A percentile compares a stretch with the other conserved stretches of the same genome.
Conservation (phyloP, 1,139 yeast species). For the Taiozyma sp. region DNA sequence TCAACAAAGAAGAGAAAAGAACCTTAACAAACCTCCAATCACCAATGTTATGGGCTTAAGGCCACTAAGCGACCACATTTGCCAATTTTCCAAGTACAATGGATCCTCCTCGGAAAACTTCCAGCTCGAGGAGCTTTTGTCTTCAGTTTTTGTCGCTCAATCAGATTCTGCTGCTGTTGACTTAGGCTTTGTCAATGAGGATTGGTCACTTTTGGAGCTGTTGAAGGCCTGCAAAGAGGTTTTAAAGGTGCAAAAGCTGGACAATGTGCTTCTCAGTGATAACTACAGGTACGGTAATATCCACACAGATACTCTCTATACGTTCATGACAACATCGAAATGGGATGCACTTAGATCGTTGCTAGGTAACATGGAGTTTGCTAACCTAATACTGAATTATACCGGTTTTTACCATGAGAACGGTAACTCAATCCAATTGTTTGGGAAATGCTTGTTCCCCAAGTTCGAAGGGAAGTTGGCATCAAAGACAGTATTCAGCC, state of each 20-base stretch:
- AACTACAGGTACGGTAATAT: not conserved
- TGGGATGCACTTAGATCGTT: constrained; percentile 15
- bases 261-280: not conserved
- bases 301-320: constrained; percentile 1
- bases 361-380: constrained; percentile 8
- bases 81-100: not conserved
- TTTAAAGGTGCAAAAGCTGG: not conserved
- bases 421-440: constrained; percentile 11
- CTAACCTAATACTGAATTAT: constrained; percentile 9
- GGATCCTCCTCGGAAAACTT: not conserved
- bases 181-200: not conserved
- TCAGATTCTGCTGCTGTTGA: not conserved
- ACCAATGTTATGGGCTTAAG: not conserved
- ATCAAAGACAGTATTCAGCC: not conserved
- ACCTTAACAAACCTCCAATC: not conserved
- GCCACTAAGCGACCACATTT: not conserved
- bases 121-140: not conserved
- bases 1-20: not conserved
- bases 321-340: constrained; percentile 4
- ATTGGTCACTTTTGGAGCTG: constrained; percentile 7
- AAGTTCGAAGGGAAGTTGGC: not conserved
- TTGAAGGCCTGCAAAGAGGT: constrained; percentile 20
- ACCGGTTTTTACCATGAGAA: constrained; percentile 7
- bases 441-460: constrained; percentile 9
- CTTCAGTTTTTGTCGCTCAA: not conserved